phyloP scores from a whole-genome alignment of 2,329 filamentous ascomycete species.

The Furcasterigmium sp. region DNA sequence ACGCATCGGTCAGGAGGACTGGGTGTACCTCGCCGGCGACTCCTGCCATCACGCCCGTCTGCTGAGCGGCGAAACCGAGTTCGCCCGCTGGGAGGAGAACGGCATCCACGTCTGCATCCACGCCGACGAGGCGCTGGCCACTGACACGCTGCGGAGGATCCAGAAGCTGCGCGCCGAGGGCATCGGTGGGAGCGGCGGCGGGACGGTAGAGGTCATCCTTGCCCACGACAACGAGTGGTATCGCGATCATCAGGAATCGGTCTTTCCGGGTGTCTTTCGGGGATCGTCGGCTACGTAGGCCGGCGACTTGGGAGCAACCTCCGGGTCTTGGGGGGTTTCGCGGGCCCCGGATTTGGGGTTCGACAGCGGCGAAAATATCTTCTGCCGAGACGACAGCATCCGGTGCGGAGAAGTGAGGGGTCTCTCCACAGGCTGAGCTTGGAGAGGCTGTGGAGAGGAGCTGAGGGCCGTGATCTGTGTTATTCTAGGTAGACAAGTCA shows the following conservation, averaged over 20 bases:
- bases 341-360: too few species aligned
- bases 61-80: not conserved
- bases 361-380: too few species aligned
- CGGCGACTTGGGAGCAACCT: too few species aligned
- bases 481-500: too few species aligned
- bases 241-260: not conserved
- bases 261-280: not conserved
- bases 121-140: not conserved
- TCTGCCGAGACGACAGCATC: too few species aligned
- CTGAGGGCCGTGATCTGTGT: too few species aligned
- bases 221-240: not conserved
- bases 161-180: not conserved
- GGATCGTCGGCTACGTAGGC: too few species aligned
- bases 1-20: not conserved
- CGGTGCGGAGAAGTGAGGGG: too few species aligned
- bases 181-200: not conserved
- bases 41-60: conserved; percentile 2
- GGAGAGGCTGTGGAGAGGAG: too few species aligned
- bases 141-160: not conserved
- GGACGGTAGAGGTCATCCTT: not conserved
- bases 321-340: too few species aligned
- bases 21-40: not conserved
- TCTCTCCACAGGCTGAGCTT: too few species aligned
- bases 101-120: conserved; percentile 1
- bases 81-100: conserved; percentile 1